These are phyloP conservation scores for Xylariaceae sp. DNA, from an alignment of 2,329 filamentous ascomycete species.

Conservation along the genomic window DNA sequence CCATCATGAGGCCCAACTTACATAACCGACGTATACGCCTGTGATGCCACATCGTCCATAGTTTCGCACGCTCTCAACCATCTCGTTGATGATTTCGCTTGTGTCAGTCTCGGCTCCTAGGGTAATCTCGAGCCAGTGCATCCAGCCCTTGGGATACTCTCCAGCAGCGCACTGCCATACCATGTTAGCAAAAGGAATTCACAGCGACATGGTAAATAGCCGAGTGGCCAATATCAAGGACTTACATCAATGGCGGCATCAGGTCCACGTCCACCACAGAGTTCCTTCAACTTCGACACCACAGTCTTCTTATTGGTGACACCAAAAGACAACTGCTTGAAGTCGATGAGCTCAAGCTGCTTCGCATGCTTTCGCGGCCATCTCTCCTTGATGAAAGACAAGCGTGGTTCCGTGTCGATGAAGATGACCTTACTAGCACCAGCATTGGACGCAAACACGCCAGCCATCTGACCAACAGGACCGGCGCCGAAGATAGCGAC, in stretches of 20 bases:
- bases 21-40: constrained; percentile 60
- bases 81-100: constrained; percentile 73
- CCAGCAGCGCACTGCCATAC: constrained; percentile 52
- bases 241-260: constrained; percentile 54
- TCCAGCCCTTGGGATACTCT: constrained; percentile 58
- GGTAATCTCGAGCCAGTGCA: constrained; percentile 53
- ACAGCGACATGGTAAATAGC: no score
- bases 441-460: constrained; percentile 67
- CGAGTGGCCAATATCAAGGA: no score
- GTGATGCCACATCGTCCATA: constrained; percentile 73
- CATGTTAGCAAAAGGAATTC: no score
- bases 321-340: constrained; percentile 52
- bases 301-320: constrained; percentile 58
- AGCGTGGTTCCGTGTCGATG: constrained; percentile 66
- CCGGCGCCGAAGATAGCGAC: constrained; percentile 85
- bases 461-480: constrained; percentile 80
- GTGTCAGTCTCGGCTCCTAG: constrained; percentile 77
- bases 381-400: constrained; percentile 61
- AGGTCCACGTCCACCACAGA: constrained; percentile 65
- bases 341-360: constrained; percentile 66
- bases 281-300: constrained; percentile 65
- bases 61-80: constrained; percentile 67
- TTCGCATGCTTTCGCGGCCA: constrained; percentile 45
- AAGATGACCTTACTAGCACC: constrained; percentile 72
- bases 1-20: constrained; percentile 31